Evolutionary conservation across 768 basidiomycete species (phyloP), one percentile per base, ranked within the genome.

Genomic region (Chlorophyllum brunneum): DNA sequence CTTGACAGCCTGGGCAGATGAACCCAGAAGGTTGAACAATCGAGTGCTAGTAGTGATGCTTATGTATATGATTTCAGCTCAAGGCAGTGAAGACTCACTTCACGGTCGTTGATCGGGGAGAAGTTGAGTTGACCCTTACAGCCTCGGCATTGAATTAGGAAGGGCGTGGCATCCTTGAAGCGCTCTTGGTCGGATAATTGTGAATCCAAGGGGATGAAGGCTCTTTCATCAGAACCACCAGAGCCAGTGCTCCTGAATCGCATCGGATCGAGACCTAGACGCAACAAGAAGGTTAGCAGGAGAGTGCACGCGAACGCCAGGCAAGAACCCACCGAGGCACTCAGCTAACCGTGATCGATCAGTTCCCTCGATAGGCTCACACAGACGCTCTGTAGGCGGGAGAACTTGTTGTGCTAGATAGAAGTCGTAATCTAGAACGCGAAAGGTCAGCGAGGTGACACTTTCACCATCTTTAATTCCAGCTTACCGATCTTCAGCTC

Each of bases 351-450:
- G 80, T 5, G 94, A 75, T 23, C 91, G 81, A 60, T 98, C 95
- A 0, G 95, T 98, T 5, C 95, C 95, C 59, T 97, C 92, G 39
- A 99, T 98, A 1, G 91, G 87, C 37, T 97, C 97, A 64, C 97
- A 99, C 43, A 99, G 70, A 58, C 97, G 86, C 63, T 97, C 91
- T 51, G 98, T 85, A 0, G 97, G 95, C 3, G 97, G 97, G 2
- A 99, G 72, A 27, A 99, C 82, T 69, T 99, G 97, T 23, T 91
- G 81, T 3, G 88, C 81, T 7, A 99, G 75, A 66, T 98, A 99
- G 66, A 89, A 81, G 57, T 97, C 91, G 64, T 85, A 92, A 67
- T 98, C 97, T 94, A 58, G 33, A 3, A 46, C 24, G 34, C 48
- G 30, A 42, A 47, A 33, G 33, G 49, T 53, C 48, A 58, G 55